A percentile compares a stretch with the other conserved stretches of the same genome.
These are phyloP conservation scores for Aspergillus nomiae DNA, from an alignment of 2,329 filamentous ascomycete species.

Conservation along the genomic window DNA sequence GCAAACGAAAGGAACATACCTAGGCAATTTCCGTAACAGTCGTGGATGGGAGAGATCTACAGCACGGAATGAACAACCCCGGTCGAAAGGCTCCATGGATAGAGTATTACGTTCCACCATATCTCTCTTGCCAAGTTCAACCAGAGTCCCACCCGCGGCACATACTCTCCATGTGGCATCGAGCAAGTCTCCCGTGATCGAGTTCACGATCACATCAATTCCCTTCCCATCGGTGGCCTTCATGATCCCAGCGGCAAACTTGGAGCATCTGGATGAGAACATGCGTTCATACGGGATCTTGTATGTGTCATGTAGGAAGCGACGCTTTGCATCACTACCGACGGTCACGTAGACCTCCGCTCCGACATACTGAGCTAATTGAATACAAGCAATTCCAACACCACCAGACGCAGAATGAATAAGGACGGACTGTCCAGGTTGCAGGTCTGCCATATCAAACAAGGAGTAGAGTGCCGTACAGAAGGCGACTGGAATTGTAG, in stretches of 20 bases:
- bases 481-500: slow-evolving; percentile 27
- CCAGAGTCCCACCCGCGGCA: slow-evolving; percentile 23
- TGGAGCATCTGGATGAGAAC: slow-evolving; percentile 22
- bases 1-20: not conserved
- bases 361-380: slow-evolving; percentile 7
- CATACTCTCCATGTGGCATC: slow-evolving; percentile 26
- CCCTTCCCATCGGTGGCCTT: slow-evolving; percentile 22
- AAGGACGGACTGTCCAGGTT: slow-evolving; percentile 19
- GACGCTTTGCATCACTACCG: slow-evolving; percentile 19
- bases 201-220: slow-evolving; percentile 24
- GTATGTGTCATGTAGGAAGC: slow-evolving; percentile 16
- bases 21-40: not conserved
- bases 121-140: slow-evolving; percentile 25
- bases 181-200: slow-evolving; percentile 10
- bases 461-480: slow-evolving; percentile 28
- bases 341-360: slow-evolving; percentile 24
- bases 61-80: slow-evolving; percentile 15
- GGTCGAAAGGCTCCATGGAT: slow-evolving; percentile 18
- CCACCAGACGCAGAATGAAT: slow-evolving; percentile 25
- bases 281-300: slow-evolving; percentile 23
- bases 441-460: slow-evolving; percentile 20
- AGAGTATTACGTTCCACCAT: slow-evolving; percentile 14
- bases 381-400: slow-evolving; percentile 26
- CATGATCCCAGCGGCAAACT: slow-evolving; percentile 20
- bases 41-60: slow-evolving; percentile 18